Conservation (phyloP, 331 rosid genomes). For the Quercus lobata region DNA sequence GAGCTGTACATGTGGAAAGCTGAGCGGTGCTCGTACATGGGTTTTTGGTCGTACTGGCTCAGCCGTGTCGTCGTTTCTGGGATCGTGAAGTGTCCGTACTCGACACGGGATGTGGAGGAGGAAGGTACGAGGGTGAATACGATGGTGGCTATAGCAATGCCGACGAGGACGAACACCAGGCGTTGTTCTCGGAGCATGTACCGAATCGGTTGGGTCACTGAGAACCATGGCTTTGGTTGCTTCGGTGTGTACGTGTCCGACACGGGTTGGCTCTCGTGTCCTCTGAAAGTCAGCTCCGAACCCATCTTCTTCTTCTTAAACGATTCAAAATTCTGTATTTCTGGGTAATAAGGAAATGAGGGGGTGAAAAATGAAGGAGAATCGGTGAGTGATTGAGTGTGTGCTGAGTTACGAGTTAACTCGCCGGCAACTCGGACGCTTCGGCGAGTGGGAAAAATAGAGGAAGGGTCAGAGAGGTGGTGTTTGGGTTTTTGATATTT, state of each 20-base stretch:
- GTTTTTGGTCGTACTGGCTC: constrained; percentile 6
- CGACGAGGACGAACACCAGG: constrained; percentile 62
- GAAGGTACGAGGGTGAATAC: constrained; percentile 54
- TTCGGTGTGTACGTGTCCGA: constrained; percentile 71
- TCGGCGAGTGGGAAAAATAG: constrained; percentile 20
- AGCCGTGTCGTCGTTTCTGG: constrained; percentile 21
- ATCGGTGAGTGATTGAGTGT: background rate
- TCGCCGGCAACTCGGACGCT: constrained; percentile 30
- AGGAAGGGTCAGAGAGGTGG: background rate
- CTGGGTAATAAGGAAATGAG: background rate
- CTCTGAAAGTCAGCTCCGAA: constrained; percentile 79
- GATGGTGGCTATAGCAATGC: constrained; percentile 67
- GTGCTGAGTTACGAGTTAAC: constrained; percentile 11
- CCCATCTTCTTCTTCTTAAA: constrained; percentile 34
- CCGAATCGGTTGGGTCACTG: constrained; percentile 58
- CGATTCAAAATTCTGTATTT: background rate
- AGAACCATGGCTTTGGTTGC: constrained; percentile 70
- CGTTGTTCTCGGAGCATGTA: constrained; percentile 86
- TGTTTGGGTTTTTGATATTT: constrained; percentile 17
- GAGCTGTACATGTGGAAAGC: constrained; percentile 36
- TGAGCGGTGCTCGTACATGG: constrained; percentile 32
- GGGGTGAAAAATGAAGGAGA: background rate
- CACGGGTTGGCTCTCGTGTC: constrained; percentile 66
- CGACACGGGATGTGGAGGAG: constrained; percentile 35
- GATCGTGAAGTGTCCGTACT: constrained; percentile 12